These are phyloP conservation scores for Thalassiosira ordinaria DNA, from an alignment of 352 stramenopile species.

Conservation along the genomic window DNA sequence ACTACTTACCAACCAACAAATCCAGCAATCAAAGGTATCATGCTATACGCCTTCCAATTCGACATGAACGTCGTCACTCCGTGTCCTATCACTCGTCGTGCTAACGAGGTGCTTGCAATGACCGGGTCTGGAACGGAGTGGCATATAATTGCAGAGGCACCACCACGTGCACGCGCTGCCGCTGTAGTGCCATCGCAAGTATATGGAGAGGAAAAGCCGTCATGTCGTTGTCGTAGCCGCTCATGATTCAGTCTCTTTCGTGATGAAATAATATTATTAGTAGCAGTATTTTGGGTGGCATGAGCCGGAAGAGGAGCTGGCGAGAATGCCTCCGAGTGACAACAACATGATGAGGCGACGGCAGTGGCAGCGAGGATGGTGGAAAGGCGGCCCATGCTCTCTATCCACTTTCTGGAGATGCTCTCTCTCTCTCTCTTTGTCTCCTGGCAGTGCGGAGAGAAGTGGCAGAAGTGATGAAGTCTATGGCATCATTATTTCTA, in stretches of 20 bases:
- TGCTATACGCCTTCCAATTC: constrained; percentile 59
- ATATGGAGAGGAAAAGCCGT: not conserved
- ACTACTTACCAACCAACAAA: constrained; percentile 68
- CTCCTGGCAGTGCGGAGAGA: too few species aligned
- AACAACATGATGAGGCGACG: not conserved
- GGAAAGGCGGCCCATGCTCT: constrained; percentile 8
- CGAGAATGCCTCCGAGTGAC: constrained; percentile 10
- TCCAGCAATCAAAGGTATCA: constrained; percentile 62
- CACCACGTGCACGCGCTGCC: not conserved
- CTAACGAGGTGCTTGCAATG: constrained; percentile 28
- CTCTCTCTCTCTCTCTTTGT: too few species aligned
- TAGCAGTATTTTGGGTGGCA: too few species aligned
- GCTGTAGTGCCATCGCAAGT: not conserved
- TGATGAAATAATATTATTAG: constrained; percentile 1
- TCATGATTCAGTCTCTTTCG: constrained; percentile 4
- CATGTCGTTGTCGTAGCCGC: not conserved
- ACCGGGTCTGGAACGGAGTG: not conserved
- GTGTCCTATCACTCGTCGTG: constrained; percentile 24
- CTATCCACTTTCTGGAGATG: too few species aligned
- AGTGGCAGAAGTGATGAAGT: too few species aligned
- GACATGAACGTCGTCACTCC: constrained; percentile 51
- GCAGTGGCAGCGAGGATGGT: constrained; percentile 2
- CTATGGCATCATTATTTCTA: not conserved
- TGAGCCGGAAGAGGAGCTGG: too few species aligned
- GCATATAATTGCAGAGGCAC: not conserved